Conservation (phyloP, 768 basidiomycete species). For the Boletus pseudo-olivaceus region DNA sequence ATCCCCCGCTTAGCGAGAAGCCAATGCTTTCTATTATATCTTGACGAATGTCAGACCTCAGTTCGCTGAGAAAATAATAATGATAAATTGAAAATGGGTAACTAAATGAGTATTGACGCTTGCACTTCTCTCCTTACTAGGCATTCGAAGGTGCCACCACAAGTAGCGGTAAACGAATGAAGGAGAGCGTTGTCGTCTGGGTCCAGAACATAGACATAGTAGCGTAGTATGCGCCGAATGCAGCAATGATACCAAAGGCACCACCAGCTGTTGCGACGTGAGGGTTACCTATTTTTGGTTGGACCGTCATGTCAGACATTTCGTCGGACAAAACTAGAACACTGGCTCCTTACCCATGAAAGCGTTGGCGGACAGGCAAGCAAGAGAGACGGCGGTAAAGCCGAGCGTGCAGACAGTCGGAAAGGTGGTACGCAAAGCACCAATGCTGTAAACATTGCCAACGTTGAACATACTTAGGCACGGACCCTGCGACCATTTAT, state of each 20-base stretch:
- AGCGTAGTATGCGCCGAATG: constrained; percentile 30
- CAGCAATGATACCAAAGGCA: constrained; percentile 23
- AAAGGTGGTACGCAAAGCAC: constrained; percentile 25
- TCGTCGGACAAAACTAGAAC: neutral
- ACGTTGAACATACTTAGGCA: neutral
- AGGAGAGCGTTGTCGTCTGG: constrained; percentile 25
- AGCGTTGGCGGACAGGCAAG: constrained; percentile 22
- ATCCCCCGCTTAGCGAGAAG: too few relatives aligned
- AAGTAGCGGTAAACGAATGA: constrained; percentile 25
- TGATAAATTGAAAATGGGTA: neutral
- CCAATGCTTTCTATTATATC: too few relatives aligned
- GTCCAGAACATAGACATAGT: constrained; percentile 28
- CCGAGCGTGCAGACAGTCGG: constrained; percentile 22
- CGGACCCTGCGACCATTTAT: neutral
- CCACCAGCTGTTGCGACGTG: constrained; percentile 29
- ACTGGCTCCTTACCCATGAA: constrained; percentile 22
- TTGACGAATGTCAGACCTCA: neutral
- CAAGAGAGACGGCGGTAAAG: constrained; percentile 22
- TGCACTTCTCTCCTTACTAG: neutral
- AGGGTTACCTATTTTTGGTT: constrained; percentile 13
- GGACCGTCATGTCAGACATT: neutral
- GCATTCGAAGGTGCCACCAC: constrained; percentile 16
- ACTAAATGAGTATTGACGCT: neutral
- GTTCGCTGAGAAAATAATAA: neutral
- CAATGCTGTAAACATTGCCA: constrained; percentile 11